phyloP scores from a whole-genome alignment of 257 asterid species.

The Solanum phureja region DNA sequence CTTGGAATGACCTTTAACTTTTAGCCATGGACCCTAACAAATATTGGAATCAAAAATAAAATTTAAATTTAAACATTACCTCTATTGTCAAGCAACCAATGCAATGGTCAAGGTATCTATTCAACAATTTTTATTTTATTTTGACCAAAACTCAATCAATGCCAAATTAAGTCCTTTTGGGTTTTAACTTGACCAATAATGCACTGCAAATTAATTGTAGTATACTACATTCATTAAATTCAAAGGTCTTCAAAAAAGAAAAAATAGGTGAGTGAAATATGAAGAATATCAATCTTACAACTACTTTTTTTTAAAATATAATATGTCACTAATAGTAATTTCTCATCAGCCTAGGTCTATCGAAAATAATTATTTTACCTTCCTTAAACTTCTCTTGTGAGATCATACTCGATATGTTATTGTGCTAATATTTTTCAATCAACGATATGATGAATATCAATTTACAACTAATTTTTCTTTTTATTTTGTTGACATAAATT shows the following conservation, averaged over 20 bases:
- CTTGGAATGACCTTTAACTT: neutral
- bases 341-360: neutral
- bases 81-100: neutral
- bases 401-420: neutral
- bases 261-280: neutral
- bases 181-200: neutral
- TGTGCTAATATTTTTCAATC: neutral
- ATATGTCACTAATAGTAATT: neutral
- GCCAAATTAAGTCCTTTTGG: neutral
- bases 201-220: neutral
- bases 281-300: neutral
- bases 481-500: neutral
- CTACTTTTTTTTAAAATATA: accelerated
- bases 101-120: neutral
- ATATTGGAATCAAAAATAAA: neutral
- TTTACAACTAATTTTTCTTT: neutral
- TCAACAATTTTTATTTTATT: neutral
- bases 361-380: accelerated
- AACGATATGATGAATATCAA: neutral
- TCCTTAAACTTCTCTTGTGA: neutral
- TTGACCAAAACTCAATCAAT: neutral
- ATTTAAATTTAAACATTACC: neutral
- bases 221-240: neutral
- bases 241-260: neutral
- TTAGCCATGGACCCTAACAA: neutral